Evolutionary conservation across 495 filamentous ascomycete genomes (phyloP).

Genomic region (Aspergillus coremiiformis): DNA sequence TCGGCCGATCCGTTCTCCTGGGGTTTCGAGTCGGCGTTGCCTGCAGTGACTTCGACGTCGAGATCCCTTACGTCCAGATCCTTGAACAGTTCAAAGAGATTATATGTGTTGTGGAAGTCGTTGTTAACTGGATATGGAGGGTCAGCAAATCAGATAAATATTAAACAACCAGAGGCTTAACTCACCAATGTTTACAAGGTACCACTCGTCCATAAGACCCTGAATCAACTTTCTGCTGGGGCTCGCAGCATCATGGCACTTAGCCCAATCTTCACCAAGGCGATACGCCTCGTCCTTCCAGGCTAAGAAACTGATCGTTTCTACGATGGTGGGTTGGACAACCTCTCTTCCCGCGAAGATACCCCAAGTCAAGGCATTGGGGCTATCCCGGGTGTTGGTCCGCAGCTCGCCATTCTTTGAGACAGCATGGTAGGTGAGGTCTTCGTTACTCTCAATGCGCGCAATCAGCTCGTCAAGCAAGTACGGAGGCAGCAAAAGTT

Average conservation of each 20-base stretch:
- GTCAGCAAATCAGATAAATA: conserved; percentile 16
- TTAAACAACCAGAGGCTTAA: conserved; percentile 2
- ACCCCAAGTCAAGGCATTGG: conserved; percentile 98
- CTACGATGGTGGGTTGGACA: conserved; percentile 98
- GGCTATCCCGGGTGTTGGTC: conserved; percentile 77
- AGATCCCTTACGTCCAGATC: conserved; percentile 62
- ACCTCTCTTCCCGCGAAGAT: conserved; percentile 99
- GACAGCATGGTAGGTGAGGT: conserved; percentile 89
- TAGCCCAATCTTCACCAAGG: conserved; percentile 88
- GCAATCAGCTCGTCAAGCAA: conserved; percentile 70
- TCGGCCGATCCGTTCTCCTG: conserved; percentile 15
- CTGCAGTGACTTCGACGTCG: conserved; percentile 35
- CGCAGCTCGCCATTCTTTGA: conserved; percentile 70
- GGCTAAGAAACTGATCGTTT: conserved; percentile 93
- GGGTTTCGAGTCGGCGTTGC: conserved; percentile 8
- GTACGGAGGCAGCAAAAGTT: conserved; percentile 76
- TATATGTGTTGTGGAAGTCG: conserved; percentile 74
- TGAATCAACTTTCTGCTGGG: conserved; percentile 80
- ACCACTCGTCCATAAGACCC: conserved; percentile 81
- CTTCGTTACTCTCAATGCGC: conserved; percentile 68
- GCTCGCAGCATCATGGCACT: conserved; percentile 70
- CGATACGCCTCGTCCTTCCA: conserved; percentile 98
- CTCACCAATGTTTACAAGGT: conserved; percentile 91
- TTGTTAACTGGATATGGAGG: conserved; percentile 65
- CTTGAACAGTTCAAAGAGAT: conserved; percentile 81